These are phyloP conservation scores for Xylaria curta DNA, from an alignment of 495 filamentous ascomycete genomes.

Conservation along the genomic window DNA sequence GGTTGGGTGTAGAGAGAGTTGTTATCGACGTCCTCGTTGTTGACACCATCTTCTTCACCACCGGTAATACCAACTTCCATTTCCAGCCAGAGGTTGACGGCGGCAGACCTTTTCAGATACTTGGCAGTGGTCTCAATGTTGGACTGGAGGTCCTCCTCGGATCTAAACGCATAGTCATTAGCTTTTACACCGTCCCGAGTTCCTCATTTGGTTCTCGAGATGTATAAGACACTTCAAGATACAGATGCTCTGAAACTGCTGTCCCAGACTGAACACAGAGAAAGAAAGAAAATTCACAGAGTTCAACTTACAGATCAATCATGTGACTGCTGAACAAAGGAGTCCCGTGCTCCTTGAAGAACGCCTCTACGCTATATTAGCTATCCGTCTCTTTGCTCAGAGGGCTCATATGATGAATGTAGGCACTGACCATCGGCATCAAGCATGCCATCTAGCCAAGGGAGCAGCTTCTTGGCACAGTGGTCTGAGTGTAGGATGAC, in stretches of 20 bases:
- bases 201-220: background rate
- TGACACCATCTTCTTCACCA: constrained; percentile 93
- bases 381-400: background rate
- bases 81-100: constrained; percentile 98
- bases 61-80: constrained; percentile 98
- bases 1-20: constrained; percentile 96
- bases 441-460: constrained; percentile 92
- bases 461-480: constrained; percentile 89
- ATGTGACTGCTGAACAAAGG: constrained; percentile 96
- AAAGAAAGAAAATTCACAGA: background rate
- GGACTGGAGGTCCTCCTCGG: constrained; percentile 82
- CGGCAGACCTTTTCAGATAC: constrained; percentile 88
- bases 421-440: constrained; percentile 26
- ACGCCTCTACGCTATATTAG: constrained; percentile 75
- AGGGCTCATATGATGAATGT: background rate
- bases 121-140: constrained; percentile 91
- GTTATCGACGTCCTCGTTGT: constrained; percentile 92
- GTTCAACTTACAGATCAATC: constrained; percentile 74
- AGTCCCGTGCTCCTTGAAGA: constrained; percentile 90
- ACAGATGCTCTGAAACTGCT: background rate
- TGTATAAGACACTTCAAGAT: background rate
- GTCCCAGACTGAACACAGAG: background rate
- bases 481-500: constrained; percentile 93
- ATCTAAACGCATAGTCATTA: constrained; percentile 32
- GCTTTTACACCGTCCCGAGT: background rate